Evolutionary conservation across 352 stramenopile species (phyloP), one percentile per base, ranked within the genome.

Genomic region (Phytopythium litorale): DNA sequence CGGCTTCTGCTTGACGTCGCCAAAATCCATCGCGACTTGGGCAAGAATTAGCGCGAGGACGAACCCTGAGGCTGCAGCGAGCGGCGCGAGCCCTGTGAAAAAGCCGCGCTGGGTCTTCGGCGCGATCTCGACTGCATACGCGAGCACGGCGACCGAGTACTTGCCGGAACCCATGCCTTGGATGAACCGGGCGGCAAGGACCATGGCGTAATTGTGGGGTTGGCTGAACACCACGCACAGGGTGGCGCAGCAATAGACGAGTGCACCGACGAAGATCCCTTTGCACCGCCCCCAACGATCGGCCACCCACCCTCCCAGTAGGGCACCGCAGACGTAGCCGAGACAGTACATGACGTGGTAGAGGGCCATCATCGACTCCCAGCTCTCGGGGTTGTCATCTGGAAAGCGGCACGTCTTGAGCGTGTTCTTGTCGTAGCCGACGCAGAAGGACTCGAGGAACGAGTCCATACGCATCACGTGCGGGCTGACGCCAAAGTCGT

Each of bases 261-360:
- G 3, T 2, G 66, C 74, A 11, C 69, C 72, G 0, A 18, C 63
- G 64, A 76, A 78, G 38, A 76, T 69, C 28, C 74, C 69, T n/a
- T 65, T 53, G 56, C 76, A 74, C 13, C 74, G 74, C 3, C 76
- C 76, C 33, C 50, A 78, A 7, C 32, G 59, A 49, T 84, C 75
- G 7, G 74, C 72, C 4, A 84, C 40, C 21, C 33, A 66, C 13
- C 70, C 74, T 19, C 63, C 72, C 1, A 68, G 15, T 8, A 76
- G 60, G 1, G 74, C 74, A 45, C 76, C 76, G 13, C 21, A 25
- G 43, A 79, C 66, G 53, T 74, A 81, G 52, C 76, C 74, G 11
- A 81, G 19, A 63, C 77, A 81, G 60, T 78, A 81, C 5, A 65
- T 42, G 18, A 79, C 63, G 62, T 75, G 81, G 66, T 73, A 87